A percentile compares a stretch with the other conserved stretches of the same genome.
Conservation (phyloP, 345 rosid species). For the Arabis alpina region DNA sequence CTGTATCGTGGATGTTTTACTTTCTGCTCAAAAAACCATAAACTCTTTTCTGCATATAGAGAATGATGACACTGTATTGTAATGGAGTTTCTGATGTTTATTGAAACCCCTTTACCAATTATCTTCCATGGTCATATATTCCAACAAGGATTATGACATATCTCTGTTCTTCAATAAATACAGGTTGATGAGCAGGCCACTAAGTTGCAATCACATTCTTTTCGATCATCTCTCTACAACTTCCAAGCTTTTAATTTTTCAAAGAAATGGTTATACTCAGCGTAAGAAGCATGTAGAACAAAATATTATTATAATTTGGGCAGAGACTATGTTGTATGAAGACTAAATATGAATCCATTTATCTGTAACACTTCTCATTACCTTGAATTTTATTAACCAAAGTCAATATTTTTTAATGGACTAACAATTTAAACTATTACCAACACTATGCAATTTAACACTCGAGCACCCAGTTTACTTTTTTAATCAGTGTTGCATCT, state of each 20-base stretch:
- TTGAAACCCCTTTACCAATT: too few relatives aligned
- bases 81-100: too few relatives aligned
- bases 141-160: too few relatives aligned
- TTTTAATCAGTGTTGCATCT: neutral
- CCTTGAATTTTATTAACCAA: conserved; percentile 5
- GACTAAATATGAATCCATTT: neutral
- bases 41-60: too few relatives aligned
- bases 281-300: conserved; percentile 14
- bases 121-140: too few relatives aligned
- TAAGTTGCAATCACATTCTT: neutral
- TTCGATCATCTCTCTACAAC: neutral
- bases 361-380: neutral
- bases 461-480: conserved; percentile 3
- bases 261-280: conserved; percentile 12
- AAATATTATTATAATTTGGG: neutral
- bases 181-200: neutral
- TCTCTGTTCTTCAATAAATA: neutral
- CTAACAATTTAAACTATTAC: conserved; percentile 6
- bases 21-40: too few relatives aligned
- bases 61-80: too few relatives aligned
- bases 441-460: neutral
- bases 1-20: too few relatives aligned
- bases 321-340: neutral
- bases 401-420: neutral
- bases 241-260: neutral